Evolutionary conservation across 345 rosid genomes (phyloP), one percentile per base, ranked within the genome.

Genomic region (Isatis tinctoria): DNA sequence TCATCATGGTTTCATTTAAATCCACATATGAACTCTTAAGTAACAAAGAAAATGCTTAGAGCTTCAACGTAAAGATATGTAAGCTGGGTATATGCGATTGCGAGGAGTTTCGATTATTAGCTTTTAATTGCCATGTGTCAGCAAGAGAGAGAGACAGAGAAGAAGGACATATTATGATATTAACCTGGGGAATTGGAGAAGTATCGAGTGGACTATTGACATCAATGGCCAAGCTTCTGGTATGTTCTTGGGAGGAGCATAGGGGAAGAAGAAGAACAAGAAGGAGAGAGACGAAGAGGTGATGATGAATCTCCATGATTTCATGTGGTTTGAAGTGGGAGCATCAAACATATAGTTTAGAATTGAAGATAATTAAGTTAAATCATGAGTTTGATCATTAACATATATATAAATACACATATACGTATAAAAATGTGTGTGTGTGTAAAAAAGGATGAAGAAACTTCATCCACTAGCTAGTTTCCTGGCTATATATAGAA

Each of bases 151-250:
- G 41, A 53, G n/a, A n/a, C n/a, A n/a, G n/a, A n/a, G n/a, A n/a
- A n/a, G 35, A 49, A 26, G 57, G 9, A 16, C 36, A 57, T 56
- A 40, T 22, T 22, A 22, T 22, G 24, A 22, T 22, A 22, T 32
- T 20, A 39, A 71, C 80, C 72, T 77, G 52, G 26, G 72, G 70
- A 22, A 62, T 16, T 53, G 33, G 64, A 64, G 72, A 57, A 39
- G 57, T 39, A 28, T 77, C 2, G 10, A 77, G 44, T n/a, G 70
- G 28, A 45, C 53, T 60, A 59, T 65, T 40, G 13, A 54, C 72
- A 70, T 58, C 56, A 65, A 57, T 58, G 57, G 30, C 40, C 62
- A 77, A 77, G 68, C 72, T 71, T 71, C 62, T 71, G 49, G 76
- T 57, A 32, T 47, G 48, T 51, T 77, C 73, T 57, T 77, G 76